Evolutionary conservation across 176 grass and related monocot genomes (phyloP), one percentile per base, ranked within the genome.

Genomic region (Phyllostachys edulis): DNA sequence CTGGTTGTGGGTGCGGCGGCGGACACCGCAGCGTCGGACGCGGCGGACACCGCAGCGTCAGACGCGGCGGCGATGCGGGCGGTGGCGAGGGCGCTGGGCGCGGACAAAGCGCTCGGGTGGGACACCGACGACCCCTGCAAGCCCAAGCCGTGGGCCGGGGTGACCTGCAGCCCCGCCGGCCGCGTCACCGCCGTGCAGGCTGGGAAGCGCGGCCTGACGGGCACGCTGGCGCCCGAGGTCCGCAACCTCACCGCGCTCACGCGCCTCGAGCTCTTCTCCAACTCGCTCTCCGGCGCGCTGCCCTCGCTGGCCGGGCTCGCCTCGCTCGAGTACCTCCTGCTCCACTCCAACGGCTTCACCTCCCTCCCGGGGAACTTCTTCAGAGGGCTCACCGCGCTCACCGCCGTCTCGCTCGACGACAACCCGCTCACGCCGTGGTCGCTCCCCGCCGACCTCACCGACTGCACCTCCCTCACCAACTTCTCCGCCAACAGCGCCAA

Each of bases 351-450:
- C 61, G 66, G 2, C 73, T 97, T 97, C 86, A 16, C 78, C 73
- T 72, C 55, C 82, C 64, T 92, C 78, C 87, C 95, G 1, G 6
- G 27, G 4, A 87, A 84, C 69, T 91, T 97, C 77, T 97, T 97
- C 89, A 21, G n/a, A 18, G 90, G 90, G 8, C 91, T 97, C 32
- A 81, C 73, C n/a, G 62, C 44, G 6, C 88, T 97, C 24, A 2
- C 1, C 23, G 44, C 56, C 32, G 78, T 92, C 57, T 56, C 47
- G 7, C 69, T 97, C 73, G 95, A 94, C 64, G 0, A 88, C 63
- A 97, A 97, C 90, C 95, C 90, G 24, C 54, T 97, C 71, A 32
- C 18, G 20, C 4, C 86, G 18, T 97, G 95, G 95, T 15, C 74
- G 21, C 51, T 94, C 10, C 88, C 84, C 15, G 20, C 49, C 55